These are phyloP conservation scores for Corchorus olitorius DNA, from an alignment of 345 rosid species.

Conservation along the genomic window DNA sequence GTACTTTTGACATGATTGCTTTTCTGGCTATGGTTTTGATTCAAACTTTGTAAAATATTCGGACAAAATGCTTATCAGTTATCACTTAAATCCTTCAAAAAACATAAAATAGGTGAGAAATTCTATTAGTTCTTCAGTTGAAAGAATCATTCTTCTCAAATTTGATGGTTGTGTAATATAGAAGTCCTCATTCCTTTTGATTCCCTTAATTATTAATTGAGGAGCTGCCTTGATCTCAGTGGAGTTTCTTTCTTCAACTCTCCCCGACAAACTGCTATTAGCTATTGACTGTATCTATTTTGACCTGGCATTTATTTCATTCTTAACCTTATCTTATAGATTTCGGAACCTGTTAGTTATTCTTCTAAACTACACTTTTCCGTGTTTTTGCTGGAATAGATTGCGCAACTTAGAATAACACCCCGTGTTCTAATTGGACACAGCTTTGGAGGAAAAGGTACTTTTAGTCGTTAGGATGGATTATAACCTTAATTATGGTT, in stretches of 20 bases:
- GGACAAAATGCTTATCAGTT: neutral
- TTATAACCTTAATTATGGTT: neutral
- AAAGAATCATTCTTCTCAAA: neutral
- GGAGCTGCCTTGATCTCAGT: neutral
- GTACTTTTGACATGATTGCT: conserved; percentile 2
- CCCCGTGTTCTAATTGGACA: conserved; percentile 93
- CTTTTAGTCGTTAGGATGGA: conserved; percentile 13
- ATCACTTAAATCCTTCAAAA: neutral
- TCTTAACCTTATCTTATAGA: neutral
- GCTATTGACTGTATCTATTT: neutral
- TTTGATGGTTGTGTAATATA: neutral
- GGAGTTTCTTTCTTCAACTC: neutral
- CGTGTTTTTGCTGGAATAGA: conserved; percentile 41
- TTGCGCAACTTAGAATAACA: conserved; percentile 73
- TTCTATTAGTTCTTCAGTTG: neutral
- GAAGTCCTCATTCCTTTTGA: neutral
- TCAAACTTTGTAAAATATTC: neutral
- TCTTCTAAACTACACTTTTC: conserved; percentile 2
- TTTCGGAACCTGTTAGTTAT: neutral
- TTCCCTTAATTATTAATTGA: neutral
- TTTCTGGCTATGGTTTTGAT: neutral
- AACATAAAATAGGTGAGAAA: neutral
- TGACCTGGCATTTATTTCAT: neutral
- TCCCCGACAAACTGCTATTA: neutral
- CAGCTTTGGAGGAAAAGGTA: conserved; percentile 99